Base-by-base conservation (phyloP, 2,329 filamentous ascomycete genomes). In the Sporothrix dimorphospora region DNA sequence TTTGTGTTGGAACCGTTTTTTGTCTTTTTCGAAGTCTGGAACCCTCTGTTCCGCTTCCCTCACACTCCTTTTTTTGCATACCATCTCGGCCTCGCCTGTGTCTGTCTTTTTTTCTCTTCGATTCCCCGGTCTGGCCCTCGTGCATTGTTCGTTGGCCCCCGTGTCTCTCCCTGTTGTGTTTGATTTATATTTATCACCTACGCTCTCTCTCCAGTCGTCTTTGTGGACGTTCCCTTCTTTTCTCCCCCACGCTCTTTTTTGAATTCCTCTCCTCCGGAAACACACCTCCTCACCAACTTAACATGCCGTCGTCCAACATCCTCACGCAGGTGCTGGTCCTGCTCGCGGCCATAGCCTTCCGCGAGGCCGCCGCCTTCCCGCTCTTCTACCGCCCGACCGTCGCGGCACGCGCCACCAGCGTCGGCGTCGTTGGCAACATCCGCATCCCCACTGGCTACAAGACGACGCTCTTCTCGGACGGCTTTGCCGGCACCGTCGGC, bases 361-460 rank as follows among this genome's bases (percentile, higher is more conserved):
- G 42, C 61, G 9, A 34, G 45, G 53, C 61, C 5, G 55, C 63
- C 21, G 71, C 73, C n/a, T 71, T 69, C 49, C 73, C 70, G 55
- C 30, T 61, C 40, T 70, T 61, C 49, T 73, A 71, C 38, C 72
- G 72, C 40, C 30, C 55, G 27, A 51, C 21, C 16, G 24, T 70
- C 7, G 72, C 70, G 1, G 47, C 70, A 1, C 72, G 70, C 30
- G 59, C 72, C 6, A 11, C 69, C 59, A 73, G 70, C 45, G 57
- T 59, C 21, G 72, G 72, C 40, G 72, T 71, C 6, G 67, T 71
- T 12, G 73, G 63, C 65, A 67, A 42, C 70, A 66, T 75, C 53
- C 42, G 59, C 53, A 55, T 73, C 16, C 74, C 75, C 1, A 40
- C 45, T 14, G 75, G 75, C 55, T 91, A 71, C 73, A 67, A 27